Evolutionary conservation across 139 green algal genomes (phyloP).

Genomic region (Chlorella sp.): DNA sequence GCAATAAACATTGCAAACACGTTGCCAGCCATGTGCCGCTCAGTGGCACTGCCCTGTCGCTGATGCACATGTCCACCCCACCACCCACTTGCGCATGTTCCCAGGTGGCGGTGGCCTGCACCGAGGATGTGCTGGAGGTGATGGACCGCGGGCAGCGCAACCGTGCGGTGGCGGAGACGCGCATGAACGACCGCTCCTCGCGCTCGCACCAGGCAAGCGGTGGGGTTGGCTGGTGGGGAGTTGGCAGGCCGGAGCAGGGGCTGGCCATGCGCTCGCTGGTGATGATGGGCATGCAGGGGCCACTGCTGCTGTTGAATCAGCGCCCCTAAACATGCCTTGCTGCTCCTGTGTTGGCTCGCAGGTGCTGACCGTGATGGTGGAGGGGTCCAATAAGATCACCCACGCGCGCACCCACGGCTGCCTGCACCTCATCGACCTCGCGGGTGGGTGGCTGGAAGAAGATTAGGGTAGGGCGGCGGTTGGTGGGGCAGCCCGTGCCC

Average conservation of each 20-base stretch:
- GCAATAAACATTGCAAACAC: background rate
- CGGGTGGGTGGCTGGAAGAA: slow-evolving; percentile 40
- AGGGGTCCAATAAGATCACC: slow-evolving; percentile 70
- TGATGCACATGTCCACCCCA: too few relatives aligned
- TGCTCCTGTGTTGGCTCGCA: background rate
- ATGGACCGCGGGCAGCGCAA: slow-evolving; percentile 74
- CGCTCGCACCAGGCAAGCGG: slow-evolving; percentile 31
- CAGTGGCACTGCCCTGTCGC: background rate
- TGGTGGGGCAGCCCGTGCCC: too few relatives aligned
- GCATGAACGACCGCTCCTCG: slow-evolving; percentile 93
- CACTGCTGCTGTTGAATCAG: too few relatives aligned
- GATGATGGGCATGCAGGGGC: background rate
- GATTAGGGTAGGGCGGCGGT: background rate
- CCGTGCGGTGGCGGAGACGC: slow-evolving; percentile 77
- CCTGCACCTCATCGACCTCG: slow-evolving; percentile 90
- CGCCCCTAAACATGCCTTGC: background rate
- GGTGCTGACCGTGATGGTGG: slow-evolving; percentile 88
- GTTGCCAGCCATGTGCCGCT: background rate
- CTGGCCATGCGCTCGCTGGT: too few relatives aligned
- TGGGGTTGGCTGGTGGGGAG: background rate
- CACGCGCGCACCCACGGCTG: slow-evolving; percentile 56
- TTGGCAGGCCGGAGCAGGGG: too few relatives aligned
- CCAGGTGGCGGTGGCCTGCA: slow-evolving; percentile 65
- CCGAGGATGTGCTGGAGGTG: slow-evolving; percentile 77
- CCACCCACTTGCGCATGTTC: too few relatives aligned